Conservation (phyloP, 352 stramenopile species). For the Aphanomyces cochlioides region DNA sequence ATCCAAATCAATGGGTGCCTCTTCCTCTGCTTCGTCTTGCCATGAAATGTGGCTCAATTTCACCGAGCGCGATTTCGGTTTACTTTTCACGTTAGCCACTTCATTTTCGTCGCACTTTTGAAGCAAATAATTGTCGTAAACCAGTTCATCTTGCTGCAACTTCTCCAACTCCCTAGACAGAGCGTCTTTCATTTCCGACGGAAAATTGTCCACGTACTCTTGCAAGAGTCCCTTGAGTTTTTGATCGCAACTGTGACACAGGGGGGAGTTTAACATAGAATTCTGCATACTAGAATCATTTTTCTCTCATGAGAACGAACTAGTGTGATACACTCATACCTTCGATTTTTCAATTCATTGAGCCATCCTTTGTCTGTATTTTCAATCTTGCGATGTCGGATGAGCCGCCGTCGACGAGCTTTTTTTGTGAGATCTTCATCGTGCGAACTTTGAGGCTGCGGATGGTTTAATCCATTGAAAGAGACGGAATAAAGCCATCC, state of each 20-base stretch:
- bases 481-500: constrained; percentile 66
- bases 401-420: constrained; percentile 49
- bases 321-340: constrained; percentile 33
- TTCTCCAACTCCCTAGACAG: not conserved
- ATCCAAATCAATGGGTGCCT: not conserved
- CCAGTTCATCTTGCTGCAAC: constrained; percentile 36
- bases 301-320: not conserved
- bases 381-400: constrained; percentile 66
- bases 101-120: not conserved
- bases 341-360: constrained; percentile 76
- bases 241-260: constrained; percentile 68
- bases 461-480: constrained; percentile 29
- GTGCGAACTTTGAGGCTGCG: constrained; percentile 8
- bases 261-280: constrained; percentile 45
- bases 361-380: constrained; percentile 77
- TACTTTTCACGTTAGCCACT: not conserved
- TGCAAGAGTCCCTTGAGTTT: constrained; percentile 49
- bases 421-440: constrained; percentile 32
- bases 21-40: constrained; percentile 4
- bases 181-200: not conserved
- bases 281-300: not conserved
- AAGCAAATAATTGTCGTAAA: constrained; percentile 32
- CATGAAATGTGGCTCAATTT: constrained; percentile 20
- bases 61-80: not conserved
- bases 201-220: constrained; percentile 40